Evolutionary conservation across 768 basidiomycete genomes (phyloP).

Genomic region (Suillus alpinus): DNA sequence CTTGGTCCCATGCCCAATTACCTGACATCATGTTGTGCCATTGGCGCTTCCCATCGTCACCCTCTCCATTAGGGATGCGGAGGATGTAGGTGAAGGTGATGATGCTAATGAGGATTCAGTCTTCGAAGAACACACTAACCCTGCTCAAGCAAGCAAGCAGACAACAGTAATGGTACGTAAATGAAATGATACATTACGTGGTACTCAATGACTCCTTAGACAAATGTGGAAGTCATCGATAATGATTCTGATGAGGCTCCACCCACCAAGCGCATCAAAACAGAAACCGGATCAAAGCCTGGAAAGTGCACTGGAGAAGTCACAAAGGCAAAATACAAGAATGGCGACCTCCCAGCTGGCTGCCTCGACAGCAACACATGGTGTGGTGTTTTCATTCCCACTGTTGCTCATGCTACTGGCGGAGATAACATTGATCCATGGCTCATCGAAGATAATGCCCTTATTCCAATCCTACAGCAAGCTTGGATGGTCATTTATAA

Average conservation of each 20-base stretch:
- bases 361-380: background rate
- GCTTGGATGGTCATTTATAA: background rate
- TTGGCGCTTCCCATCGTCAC: background rate
- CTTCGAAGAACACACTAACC: background rate
- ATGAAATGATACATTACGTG: background rate
- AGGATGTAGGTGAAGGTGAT: background rate
- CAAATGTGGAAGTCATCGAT: background rate
- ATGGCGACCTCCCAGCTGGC: background rate
- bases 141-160: background rate
- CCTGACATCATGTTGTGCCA: constrained; percentile 12
- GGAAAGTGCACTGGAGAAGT: background rate
- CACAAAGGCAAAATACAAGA: background rate
- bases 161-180: background rate
- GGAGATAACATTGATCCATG: background rate
- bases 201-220: background rate
- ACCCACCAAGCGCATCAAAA: background rate
- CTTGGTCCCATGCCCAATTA: constrained; percentile 11
- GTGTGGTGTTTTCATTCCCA: background rate
- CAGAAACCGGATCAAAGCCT: background rate
- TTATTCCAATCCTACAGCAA: background rate
- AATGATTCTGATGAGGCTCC: background rate
- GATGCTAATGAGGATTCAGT: background rate
- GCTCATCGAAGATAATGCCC: background rate
- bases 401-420: background rate
- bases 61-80: background rate